Base-by-base conservation (phyloP, 805 yeast genomes). In the Kazachstania psychrophila region DNA sequence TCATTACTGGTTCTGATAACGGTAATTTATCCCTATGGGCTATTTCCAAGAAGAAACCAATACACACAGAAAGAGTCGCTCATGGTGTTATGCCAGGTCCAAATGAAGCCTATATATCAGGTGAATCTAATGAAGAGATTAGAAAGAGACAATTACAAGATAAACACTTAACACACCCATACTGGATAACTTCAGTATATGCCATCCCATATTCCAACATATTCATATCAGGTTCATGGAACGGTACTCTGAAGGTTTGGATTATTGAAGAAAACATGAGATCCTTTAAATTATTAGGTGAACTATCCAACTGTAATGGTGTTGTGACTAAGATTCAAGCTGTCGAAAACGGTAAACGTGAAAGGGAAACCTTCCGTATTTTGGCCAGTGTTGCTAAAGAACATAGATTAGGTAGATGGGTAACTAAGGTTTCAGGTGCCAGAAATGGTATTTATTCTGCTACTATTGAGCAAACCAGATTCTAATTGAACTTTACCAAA, bases 1-100 rank as follows among this genome's bases (percentile, higher is more conserved):
- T 92, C 55, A 77, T 92, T 32, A 88, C 97, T 1, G 97, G 97
- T 4, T 79, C 95, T 12, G 98, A 92, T 56, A 89, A 88, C 56
- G 98, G 98, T 29, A 82, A 76, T 53, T 62, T 92, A 23, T 65
- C 84, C n/a, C 66, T 92, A 43, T 92, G 98, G 98, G 77, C 95
- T 2, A 63, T 81, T 39, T 78, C 84, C 18, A 86, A 86, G 63
- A 92, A 92, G 72, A 88, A 86, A 61, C 94, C 97, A 12, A 62
- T 83, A 20, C 79, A 60, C 57, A 75, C 77, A 2, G 61, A 71
- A 43, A 72, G 92, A 50, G 61, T 68, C 33, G 83, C 89, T 2
- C 98, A 92, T 58, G 98, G 96, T 2, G 48, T 71, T 14, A 67
- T 70, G 37, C 74, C 77, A 12, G 48, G 52, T 9, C 54, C 77